phyloP scores from a whole-genome alignment of 805 yeast species.

The Saturnispora besseyi region DNA sequence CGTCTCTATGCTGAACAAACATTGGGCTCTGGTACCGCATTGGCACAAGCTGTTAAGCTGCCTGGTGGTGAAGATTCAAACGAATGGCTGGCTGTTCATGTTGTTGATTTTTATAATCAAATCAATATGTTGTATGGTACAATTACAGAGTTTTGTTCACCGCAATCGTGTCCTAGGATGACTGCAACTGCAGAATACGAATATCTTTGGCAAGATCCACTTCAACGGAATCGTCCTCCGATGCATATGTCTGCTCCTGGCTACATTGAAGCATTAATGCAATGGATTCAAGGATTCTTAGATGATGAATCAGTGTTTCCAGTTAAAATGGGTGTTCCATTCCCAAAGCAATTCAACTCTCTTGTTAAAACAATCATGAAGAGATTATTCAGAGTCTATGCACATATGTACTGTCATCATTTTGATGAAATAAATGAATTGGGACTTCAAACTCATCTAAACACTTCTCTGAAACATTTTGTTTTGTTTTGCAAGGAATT shows the following conservation, averaged over 20 bases:
- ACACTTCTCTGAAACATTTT: conserved; percentile 91
- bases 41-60: conserved; percentile 86
- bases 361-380: conserved; percentile 82
- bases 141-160: conserved; percentile 93
- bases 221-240: conserved; percentile 52
- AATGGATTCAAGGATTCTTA: conserved; percentile 87
- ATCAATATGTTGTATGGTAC: conserved; percentile 83
- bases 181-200: conserved; percentile 96
- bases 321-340: conserved; percentile 80
- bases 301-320: conserved; percentile 92
- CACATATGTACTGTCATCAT: conserved; percentile 97
- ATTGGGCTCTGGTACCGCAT: conserved; percentile 82
- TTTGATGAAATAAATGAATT: conserved; percentile 90
- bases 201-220: conserved; percentile 89
- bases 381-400: conserved; percentile 87
- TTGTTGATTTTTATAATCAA: conserved; percentile 81
- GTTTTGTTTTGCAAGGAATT: conserved; percentile 83
- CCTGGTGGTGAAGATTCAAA: conserved; percentile 91
- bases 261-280: conserved; percentile 87
- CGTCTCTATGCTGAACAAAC: conserved; percentile 91
- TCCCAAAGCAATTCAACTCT: conserved; percentile 73
- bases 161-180: conserved; percentile 92
- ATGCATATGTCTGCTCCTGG: conserved; percentile 89
- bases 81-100: conserved; percentile 93
- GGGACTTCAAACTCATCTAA: conserved; percentile 85